These are phyloP conservation scores for Cajanus cajan DNA, from an alignment of 306 rosid genomes.

Conservation along the genomic window DNA sequence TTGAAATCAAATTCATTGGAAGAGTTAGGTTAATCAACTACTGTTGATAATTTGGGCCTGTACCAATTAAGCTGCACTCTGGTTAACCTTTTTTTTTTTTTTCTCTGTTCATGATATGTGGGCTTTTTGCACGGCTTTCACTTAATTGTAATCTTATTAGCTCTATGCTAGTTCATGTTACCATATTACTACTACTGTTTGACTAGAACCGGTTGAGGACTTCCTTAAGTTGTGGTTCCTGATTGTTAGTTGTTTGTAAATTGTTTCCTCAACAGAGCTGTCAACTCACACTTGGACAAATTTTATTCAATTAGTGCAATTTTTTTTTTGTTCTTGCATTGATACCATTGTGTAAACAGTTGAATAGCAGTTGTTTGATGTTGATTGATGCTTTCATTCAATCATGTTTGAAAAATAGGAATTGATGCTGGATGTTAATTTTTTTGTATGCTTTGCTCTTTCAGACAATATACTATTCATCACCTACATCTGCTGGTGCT, in stretches of 20 bases:
- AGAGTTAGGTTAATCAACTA: background rate
- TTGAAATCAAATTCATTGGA: background rate
- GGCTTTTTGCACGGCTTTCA: background rate
- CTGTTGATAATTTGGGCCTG: background rate
- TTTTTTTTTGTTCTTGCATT: background rate
- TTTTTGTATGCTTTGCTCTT: slow-evolving; percentile 34
- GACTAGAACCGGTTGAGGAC: background rate
- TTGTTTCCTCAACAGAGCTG: background rate
- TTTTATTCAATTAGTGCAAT: background rate
- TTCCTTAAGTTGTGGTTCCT: background rate
- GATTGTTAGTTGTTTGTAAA: background rate
- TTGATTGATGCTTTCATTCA: background rate
- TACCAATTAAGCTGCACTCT: background rate
- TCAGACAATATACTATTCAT: slow-evolving; percentile 86
- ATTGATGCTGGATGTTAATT: background rate
- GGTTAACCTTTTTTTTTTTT: background rate
- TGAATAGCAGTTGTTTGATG: slow-evolving; percentile 9
- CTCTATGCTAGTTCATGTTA: background rate
- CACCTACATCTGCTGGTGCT: slow-evolving; percentile 94
- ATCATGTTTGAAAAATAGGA: background rate
- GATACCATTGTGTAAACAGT: background rate
- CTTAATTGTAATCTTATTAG: background rate
- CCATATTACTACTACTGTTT: background rate
- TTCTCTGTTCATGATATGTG: background rate
- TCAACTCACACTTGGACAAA: background rate